Percentiles rank a stretch among this genome's conserved stretches.
Evolutionary conservation across 2,329 filamentous ascomycete genomes (phyloP).

Genomic region (Blastomyces parvus): DNA sequence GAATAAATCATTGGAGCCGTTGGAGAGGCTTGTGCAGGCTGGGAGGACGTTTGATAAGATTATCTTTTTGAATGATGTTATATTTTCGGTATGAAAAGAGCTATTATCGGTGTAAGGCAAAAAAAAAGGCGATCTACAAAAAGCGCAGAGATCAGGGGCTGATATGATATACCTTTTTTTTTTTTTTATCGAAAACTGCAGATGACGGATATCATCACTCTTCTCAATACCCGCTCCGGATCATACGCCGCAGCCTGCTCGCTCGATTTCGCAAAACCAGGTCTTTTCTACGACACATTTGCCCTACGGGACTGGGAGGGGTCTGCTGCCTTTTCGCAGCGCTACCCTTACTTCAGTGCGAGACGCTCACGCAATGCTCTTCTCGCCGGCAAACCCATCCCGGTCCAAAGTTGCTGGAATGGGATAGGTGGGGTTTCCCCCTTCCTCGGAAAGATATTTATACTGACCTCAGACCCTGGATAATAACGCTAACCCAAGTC

Average conservation of each 20-base stretch:
- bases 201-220: constrained; percentile 44
- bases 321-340: constrained; percentile 52
- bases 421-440: constrained; percentile 8
- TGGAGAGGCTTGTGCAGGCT: constrained; percentile 43
- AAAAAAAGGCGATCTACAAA: too few relatives aligned
- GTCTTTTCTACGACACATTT: constrained; percentile 65
- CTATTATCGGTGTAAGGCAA: not conserved
- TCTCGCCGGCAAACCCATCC: constrained; percentile 9
- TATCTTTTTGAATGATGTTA: constrained; percentile 47
- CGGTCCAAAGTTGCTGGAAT: constrained; percentile 17
- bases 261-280: constrained; percentile 58
- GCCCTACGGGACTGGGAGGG: constrained; percentile 60
- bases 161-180: too few relatives aligned
- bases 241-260: constrained; percentile 61
- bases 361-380: constrained; percentile 14
- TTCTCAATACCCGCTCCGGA: constrained; percentile 50
- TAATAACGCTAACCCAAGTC: too few relatives aligned
- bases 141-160: too few relatives aligned
- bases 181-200: constrained; percentile 29
- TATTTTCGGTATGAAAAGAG: constrained; percentile 30
- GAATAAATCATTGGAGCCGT: constrained; percentile 53
- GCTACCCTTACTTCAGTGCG: constrained; percentile 50
- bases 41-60: constrained; percentile 50
- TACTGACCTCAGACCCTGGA: too few relatives aligned
- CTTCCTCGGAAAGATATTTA: not conserved